phyloP scores from a whole-genome alignment of 176 grass and related monocot genomes.

The maize (Zea mays) region Zm-B73-REFERENCE-NAM-5.0 NC_050098.1:215227501-215228000 shows the following conservation, averaged over 20 bases:
- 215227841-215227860: conserved; percentile 7
- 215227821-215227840: background rate
- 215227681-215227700: background rate
- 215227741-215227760: background rate
- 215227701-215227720: background rate
- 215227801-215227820: background rate
- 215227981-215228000: conserved; percentile 15
- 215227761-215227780: conserved; percentile 9
- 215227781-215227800: background rate
- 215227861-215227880: conserved; percentile 19
- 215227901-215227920: conserved; percentile 12
- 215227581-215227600: background rate
- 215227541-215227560: background rate
- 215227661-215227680: conserved; percentile 2
- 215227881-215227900: background rate
- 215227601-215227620: background rate
- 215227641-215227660: background rate
- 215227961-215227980: conserved; percentile 6
- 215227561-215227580: background rate
- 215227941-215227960: conserved; percentile 7
- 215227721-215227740: background rate
- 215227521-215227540: background rate
- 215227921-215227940: background rate
- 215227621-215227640: background rate
- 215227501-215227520: background rate